A percentile compares a stretch with the other conserved stretches of the same genome.
Conservation (phyloP, 2,329 filamentous ascomycete species). For the Pestalotiopsis sp. region DNA sequence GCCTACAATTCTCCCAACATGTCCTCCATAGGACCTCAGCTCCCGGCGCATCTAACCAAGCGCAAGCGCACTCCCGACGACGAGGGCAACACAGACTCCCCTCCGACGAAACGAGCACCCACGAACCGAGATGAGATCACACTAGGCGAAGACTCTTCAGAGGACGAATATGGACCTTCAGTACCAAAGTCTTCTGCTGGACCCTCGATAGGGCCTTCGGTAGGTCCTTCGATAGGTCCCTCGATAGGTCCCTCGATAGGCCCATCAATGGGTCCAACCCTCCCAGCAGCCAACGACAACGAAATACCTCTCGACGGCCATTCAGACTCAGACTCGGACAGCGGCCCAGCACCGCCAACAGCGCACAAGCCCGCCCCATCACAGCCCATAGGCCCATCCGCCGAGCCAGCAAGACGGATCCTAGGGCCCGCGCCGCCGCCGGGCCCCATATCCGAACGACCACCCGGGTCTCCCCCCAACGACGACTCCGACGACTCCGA, state of each 20-base stretch:
- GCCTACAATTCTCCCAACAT: slow-evolving; percentile 40
- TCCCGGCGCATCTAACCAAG: slow-evolving; percentile 69
- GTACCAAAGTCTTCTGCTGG: slow-evolving; percentile 24
- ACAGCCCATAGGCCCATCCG: neutral
- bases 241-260: slow-evolving; percentile 16
- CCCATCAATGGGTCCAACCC: slow-evolving; percentile 16
- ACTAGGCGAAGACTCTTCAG: slow-evolving; percentile 45
- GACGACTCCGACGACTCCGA: slow-evolving; percentile 44
- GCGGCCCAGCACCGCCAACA: slow-evolving; percentile 22
- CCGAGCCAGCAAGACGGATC: slow-evolving; percentile 29
- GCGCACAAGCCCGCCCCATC: slow-evolving; percentile 15
- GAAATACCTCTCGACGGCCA: slow-evolving; percentile 24
- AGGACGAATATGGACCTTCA: slow-evolving; percentile 45
- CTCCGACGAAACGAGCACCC: slow-evolving; percentile 48
- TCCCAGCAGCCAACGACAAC: slow-evolving; percentile 25
- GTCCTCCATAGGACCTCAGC: slow-evolving; percentile 70
- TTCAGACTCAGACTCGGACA: slow-evolving; percentile 13
- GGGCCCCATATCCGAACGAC: slow-evolving; percentile 40
- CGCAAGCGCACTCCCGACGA: slow-evolving; percentile 58
- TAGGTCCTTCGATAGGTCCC: slow-evolving; percentile 27
- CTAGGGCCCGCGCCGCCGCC: slow-evolving; percentile 47
- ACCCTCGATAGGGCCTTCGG: slow-evolving; percentile 19
- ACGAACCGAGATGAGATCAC: slow-evolving; percentile 53
- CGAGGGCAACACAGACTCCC: slow-evolving; percentile 38
- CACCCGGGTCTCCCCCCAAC: slow-evolving; percentile 21